Base-by-base conservation (phyloP, 129 eudicot species). In the Calendula officinalis region DNA sequence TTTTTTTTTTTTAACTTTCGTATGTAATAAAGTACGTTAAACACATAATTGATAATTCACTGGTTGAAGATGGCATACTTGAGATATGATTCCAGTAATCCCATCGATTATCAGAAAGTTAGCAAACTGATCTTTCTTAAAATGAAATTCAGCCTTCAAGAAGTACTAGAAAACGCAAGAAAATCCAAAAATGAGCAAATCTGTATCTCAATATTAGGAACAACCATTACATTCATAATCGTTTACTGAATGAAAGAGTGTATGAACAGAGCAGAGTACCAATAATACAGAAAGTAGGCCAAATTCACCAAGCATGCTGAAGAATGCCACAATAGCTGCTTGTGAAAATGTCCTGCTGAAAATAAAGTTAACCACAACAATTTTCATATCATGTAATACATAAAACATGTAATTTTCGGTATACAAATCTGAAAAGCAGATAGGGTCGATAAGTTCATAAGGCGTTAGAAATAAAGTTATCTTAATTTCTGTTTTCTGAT, bases 121-220 rank as follows among this genome's bases (percentile, higher is more conserved):
- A 22, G 90, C 90, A 67, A 87, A 83, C 65, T 83, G 85, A 67
- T 87, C 68, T 76, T 83, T 83, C 78, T 83, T 68, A 60, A 78
- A 87, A 40, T 83, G 90, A 68, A 80, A 87, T 60, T 78, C 68
- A 9, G 95, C 83, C 77, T 78, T 83, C 64, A 87, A 64, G 73
- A 75, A 87, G 47, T 78, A 87, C 95, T 87, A 77, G 66, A 65
- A 42, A 12, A 38, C 37, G 35, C 42, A 45, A 45, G 47, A 7
- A 50, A 65, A 64, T 17, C 5, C 0, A 17, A 52, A 22, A 36
- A 34, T 12, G 7, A 62, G 13, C 14, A 48, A 13, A 7, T 14
- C 54, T 2, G n/a, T 6, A 49, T 49, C 55, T 49, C 39, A 34
- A 62, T 35, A 16, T 5, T 2, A 2, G 4, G 30, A 7, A 7